phyloP scores from a whole-genome alignment of 2,329 filamentous ascomycete genomes.

The Ustilaginoidea virens region DNA sequence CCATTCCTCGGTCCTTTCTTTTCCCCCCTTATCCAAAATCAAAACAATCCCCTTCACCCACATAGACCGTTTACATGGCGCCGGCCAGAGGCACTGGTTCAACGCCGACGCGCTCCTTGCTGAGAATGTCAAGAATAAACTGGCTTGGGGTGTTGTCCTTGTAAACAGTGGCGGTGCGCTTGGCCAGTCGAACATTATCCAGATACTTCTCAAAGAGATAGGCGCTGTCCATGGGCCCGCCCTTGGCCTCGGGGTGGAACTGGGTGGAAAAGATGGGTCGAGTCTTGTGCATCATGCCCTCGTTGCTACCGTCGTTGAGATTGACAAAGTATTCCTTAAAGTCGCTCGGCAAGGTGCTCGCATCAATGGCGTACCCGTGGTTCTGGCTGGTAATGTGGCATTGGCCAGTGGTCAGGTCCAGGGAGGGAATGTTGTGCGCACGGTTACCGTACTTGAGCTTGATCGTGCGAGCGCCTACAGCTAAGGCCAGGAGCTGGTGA shows the following conservation, averaged over 20 bases:
- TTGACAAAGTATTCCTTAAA: slow-evolving; percentile 99
- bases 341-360: slow-evolving; percentile 62
- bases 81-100: slow-evolving; percentile 44
- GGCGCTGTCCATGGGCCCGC: slow-evolving; percentile 85
- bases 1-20: too few species aligned
- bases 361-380: slow-evolving; percentile 92
- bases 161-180: slow-evolving; percentile 62
- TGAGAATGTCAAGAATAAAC: slow-evolving; percentile 76
- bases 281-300: slow-evolving; percentile 91
- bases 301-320: slow-evolving; percentile 93
- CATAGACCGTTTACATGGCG: slow-evolving; percentile 27
- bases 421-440: slow-evolving; percentile 92
- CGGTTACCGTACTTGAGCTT: slow-evolving; percentile 99
- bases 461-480: slow-evolving; percentile 75
- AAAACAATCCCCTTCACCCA: too few species aligned
- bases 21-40: too few species aligned
- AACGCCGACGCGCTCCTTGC: slow-evolving; percentile 90
- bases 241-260: slow-evolving; percentile 98
- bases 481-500: slow-evolving; percentile 87
- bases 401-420: slow-evolving; percentile 87
- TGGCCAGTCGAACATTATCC: slow-evolving; percentile 78
- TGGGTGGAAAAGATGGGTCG: slow-evolving; percentile 97
- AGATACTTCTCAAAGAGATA: slow-evolving; percentile 97
- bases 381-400: slow-evolving; percentile 99
- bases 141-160: slow-evolving; percentile 80